Conservation (phyloP, 2,329 filamentous ascomycete genomes). For the Fusarium coicis region DNA sequence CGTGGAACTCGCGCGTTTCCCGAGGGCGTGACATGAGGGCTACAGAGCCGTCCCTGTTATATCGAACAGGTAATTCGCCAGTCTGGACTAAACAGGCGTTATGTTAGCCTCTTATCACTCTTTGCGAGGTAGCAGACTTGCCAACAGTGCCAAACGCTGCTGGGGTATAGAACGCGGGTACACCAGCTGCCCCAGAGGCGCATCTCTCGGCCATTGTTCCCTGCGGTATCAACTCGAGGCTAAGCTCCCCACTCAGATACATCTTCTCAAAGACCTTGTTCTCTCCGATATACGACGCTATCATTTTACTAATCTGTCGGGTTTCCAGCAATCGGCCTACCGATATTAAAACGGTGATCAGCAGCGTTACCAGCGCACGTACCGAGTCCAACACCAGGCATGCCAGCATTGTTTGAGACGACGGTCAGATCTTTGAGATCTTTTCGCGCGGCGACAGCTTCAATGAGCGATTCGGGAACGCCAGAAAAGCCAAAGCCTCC, state of each 20-base stretch:
- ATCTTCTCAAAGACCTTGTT: constrained; percentile 92
- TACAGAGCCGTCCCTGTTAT: constrained; percentile 79
- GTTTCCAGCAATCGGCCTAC: constrained; percentile 20
- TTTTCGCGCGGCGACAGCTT: constrained; percentile 62
- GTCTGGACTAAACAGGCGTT: constrained; percentile 70
- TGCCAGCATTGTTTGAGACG: constrained; percentile 92
- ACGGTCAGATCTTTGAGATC: constrained; percentile 81
- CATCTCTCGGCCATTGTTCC: constrained; percentile 90
- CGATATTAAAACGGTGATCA: constrained; percentile 63
- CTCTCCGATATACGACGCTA: constrained; percentile 91
- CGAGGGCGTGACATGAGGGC: constrained; percentile 76
- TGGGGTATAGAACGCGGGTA: constrained; percentile 92
- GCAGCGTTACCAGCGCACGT: constrained; percentile 28
- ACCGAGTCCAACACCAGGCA: constrained; percentile 80
- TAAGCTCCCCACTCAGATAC: constrained; percentile 85
- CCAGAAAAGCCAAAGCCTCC: constrained; percentile 86
- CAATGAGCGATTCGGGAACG: constrained; percentile 82
- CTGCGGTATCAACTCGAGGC: constrained; percentile 89
- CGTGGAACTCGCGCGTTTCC: constrained; percentile 88
- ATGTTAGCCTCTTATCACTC: too few species aligned
- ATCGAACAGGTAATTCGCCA: constrained; percentile 81
- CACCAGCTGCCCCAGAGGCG: constrained; percentile 83
- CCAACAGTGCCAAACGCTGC: constrained; percentile 81
- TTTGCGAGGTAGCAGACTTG: background rate
- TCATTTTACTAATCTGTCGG: constrained; percentile 86